Conservation (phyloP, 2,329 filamentous ascomycete species). For the Fusarium circinatum region DNA sequence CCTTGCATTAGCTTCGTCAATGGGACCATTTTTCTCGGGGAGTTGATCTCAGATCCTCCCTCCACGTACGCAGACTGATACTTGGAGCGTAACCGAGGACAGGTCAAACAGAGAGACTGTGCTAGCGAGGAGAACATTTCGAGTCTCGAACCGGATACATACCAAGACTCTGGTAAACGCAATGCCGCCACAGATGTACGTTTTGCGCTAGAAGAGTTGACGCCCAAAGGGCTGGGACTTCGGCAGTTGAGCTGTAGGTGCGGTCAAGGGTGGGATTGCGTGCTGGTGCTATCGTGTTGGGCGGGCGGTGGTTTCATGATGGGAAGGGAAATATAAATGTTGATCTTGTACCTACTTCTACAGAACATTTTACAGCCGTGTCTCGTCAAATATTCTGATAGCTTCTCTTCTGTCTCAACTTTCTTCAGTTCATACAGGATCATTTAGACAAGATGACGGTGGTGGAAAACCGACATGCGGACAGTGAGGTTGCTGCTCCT, state of each 20-base stretch:
- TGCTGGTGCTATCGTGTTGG: constrained; percentile 7
- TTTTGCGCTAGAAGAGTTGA: constrained; percentile 16
- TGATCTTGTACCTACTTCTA: constrained; percentile 10
- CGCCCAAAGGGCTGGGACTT: not conserved
- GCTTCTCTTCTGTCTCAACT: not conserved
- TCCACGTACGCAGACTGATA: not conserved
- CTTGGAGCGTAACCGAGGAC: not conserved
- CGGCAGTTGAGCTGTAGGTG: constrained; percentile 16
- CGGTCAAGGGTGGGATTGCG: constrained; percentile 18
- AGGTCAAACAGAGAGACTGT: not conserved
- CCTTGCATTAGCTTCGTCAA: not conserved
- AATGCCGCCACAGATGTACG: constrained; percentile 14
- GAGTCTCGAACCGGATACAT: not conserved
- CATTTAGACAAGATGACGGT: constrained; percentile 24
- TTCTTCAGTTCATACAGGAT: not conserved
- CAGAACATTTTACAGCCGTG: not conserved
- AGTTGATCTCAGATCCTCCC: constrained; percentile 7
- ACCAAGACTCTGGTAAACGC: constrained; percentile 14
- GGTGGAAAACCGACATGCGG: constrained; percentile 30
- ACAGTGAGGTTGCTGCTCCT: constrained; percentile 35
- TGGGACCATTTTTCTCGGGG: not conserved
- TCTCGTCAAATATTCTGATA: not conserved
- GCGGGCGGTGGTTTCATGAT: not conserved
- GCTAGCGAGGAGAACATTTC: not conserved
- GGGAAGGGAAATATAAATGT: constrained; percentile 35